Percentiles rank a stretch among this genome's conserved stretches.
Evolutionary conservation across 2,329 filamentous ascomycete genomes (phyloP).

Genomic region (Xylariaceae sp.): DNA sequence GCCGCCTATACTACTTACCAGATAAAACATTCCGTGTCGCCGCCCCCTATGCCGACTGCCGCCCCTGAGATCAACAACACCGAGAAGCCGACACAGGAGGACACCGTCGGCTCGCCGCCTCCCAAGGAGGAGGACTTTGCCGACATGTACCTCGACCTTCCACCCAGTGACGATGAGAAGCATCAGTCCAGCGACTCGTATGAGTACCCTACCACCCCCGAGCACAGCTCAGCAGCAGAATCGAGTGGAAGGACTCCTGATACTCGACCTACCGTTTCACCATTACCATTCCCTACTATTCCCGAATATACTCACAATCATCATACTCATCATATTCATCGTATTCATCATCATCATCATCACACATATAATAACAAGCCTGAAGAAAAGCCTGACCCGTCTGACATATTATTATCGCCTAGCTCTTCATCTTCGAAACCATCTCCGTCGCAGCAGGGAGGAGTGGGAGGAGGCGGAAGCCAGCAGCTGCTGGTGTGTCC

Average conservation of each 20-base stretch:
- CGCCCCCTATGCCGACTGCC: conserved; percentile 24
- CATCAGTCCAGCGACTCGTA: conserved; percentile 29
- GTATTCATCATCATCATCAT: too few species aligned
- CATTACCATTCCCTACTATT: conserved; percentile 26
- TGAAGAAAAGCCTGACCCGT: conserved; percentile 17
- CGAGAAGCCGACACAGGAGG: conserved; percentile 19
- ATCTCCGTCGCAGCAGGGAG: conserved; percentile 19
- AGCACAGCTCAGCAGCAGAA: conserved; percentile 28
- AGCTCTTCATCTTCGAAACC: conserved; percentile 22
- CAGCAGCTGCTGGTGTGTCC: conserved; percentile 32
- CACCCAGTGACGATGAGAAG: conserved; percentile 26
- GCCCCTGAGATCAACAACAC: conserved; percentile 24
- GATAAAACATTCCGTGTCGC: conserved; percentile 31
- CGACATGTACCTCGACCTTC: conserved; percentile 28
- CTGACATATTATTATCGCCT: conserved; percentile 23
- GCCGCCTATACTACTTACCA: conserved; percentile 32
- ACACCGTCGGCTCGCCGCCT: conserved; percentile 17
- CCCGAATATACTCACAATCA: conserved; percentile 9
- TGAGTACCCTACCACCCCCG: conserved; percentile 28
- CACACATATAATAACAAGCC: conserved; percentile 13
- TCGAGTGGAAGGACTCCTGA: conserved; percentile 32
- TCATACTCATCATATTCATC: too few species aligned
- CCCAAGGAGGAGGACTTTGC: conserved; percentile 16
- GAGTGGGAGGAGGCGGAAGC: too few species aligned
- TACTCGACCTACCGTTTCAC: conserved; percentile 29